Evolutionary conservation across 2,329 filamentous ascomycete species (phyloP), one percentile per base, ranked within the genome.

Genomic region (Penicillium sp.): DNA sequence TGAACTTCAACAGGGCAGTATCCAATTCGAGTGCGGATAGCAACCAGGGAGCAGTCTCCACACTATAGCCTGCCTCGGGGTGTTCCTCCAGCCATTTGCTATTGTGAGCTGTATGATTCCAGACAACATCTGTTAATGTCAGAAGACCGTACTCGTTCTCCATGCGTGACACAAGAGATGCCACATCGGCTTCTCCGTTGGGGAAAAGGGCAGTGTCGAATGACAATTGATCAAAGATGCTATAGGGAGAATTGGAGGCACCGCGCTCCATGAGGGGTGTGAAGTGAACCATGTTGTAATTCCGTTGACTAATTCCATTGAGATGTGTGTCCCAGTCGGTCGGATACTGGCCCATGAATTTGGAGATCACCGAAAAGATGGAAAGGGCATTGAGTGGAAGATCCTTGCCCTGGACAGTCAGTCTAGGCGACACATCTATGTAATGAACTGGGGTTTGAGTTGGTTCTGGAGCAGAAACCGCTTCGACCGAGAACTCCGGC

Each of bases 201-300:
- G 92, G 91, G 67, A 99, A 99, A 67, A 87, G 85, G 8, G 78
- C 77, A 5, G 87, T 83, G 70, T 99, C 95, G 80, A 95, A 99
- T 40, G 82, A 81, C 19, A 95, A 81, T 77, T 99, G 95, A 67
- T 99, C 90, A 71, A 89, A 96, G 66, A 99, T 85, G 73, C 94
- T 99, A 80, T 97, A 99, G 0, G 94, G 94, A 1, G 94, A 99
- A 71, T 99, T 96, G 48, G 94, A 99, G 40, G 81, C 83, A 53
- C 94, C 94, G 55, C 94, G 87, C 54, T 89, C 82, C 81, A 96
- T 94, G 62, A 99, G 80, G 9, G 94, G 94, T 2, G 94, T 97
- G 73, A 99, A 99, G 74, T 99, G 94, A 56, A 99, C 87, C 92
- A 97, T 97, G 77, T 99, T 99, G 81, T 99, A 99, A 42, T 92